Base-by-base conservation (phyloP, 192 early-diverging fungal species). In the Spizellomyces sp. region DNA sequence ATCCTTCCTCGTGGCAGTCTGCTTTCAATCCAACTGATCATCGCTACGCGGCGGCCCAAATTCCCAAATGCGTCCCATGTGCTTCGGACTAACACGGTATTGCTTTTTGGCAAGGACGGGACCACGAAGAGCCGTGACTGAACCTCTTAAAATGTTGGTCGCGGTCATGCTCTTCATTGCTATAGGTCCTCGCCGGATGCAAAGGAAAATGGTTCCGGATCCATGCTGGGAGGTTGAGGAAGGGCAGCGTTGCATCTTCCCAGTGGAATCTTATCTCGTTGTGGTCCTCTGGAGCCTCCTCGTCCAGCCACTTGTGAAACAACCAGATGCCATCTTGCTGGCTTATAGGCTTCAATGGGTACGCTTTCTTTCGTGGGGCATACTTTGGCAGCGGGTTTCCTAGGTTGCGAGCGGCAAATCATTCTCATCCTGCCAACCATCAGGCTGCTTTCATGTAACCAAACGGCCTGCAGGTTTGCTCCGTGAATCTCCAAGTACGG, bases 261-360 rank as follows among this genome's bases (percentile, higher is more conserved):
- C 70, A 71, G 62, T 71, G 61, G 45, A 22, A 42, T 10, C 22
- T 19, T 10, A 71, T 64, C 27, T 71, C 46, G 45, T 71, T 71
- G 3, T 6, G 17, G 5, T 47, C 19, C 22, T 71, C 48, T 15
- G 70, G 60, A 54, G 64, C 62, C 8, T 8, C 9, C n/a, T 63
- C 46, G 46, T 71, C 70, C 14, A 71, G 43, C 70, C 70, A 71
- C 52, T 71, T 21, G 9, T 22, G 70, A 44, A 71, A 71, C 10
- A 71, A 45, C 70, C 70, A 71, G 4, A 71, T 19, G 5, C 61
- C 70, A 22, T 55, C 62, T 9, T 50, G 48, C 15, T 64, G 42
- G 9, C 22, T 36, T 10, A 64, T 47, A 45, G 59, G 59, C 59
- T 61, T 61, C 17, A 61, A 14, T 14, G 36, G 36, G 63, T 64